Evolutionary conservation across 2,329 filamentous ascomycete genomes (phyloP).

Genomic region (Penicillium aurantiogriseum): DNA sequence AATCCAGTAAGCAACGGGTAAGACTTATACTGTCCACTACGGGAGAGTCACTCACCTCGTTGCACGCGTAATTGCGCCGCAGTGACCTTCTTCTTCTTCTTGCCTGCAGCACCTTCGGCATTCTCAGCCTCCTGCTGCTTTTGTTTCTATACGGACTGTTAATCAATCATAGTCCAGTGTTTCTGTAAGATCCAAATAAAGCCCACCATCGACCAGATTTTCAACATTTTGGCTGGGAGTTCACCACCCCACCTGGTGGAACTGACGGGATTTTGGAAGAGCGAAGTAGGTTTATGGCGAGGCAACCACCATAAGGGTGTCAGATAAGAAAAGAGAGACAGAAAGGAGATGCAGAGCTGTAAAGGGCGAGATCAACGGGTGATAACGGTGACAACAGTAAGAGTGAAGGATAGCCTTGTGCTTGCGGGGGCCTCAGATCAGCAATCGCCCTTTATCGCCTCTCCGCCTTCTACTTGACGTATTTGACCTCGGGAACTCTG

Average conservation of each 20-base stretch:
- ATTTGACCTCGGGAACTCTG: neutral
- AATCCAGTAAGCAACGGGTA: neutral
- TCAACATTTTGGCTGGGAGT: slow-evolving; percentile 71
- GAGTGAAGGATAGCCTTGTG: neutral
- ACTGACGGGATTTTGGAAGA: neutral
- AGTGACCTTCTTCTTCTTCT: slow-evolving; percentile 98
- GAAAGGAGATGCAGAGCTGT: neutral
- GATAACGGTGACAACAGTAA: neutral
- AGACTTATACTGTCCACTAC: neutral
- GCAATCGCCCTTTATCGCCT: slow-evolving; percentile 14
- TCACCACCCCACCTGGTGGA: slow-evolving; percentile 23
- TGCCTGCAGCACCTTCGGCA: slow-evolving; percentile 73
- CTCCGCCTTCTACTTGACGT: slow-evolving; percentile 11
- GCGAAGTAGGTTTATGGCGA: neutral
- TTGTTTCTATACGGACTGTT: slow-evolving; percentile 50
- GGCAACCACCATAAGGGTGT: neutral
- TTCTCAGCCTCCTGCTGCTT: slow-evolving; percentile 97
- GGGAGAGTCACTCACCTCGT: slow-evolving; percentile 64
- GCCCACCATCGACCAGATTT: slow-evolving; percentile 97
- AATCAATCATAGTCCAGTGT: slow-evolving; percentile 3
- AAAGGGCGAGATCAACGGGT: neutral
- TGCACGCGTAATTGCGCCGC: slow-evolving; percentile 93
- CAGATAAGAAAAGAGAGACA: neutral
- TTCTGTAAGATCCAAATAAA: neutral
- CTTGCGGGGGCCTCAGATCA: slow-evolving; percentile 12